Base-by-base conservation (phyloP, 2,329 filamentous ascomycete genomes). In the Aspergillus caelatus region DNA sequence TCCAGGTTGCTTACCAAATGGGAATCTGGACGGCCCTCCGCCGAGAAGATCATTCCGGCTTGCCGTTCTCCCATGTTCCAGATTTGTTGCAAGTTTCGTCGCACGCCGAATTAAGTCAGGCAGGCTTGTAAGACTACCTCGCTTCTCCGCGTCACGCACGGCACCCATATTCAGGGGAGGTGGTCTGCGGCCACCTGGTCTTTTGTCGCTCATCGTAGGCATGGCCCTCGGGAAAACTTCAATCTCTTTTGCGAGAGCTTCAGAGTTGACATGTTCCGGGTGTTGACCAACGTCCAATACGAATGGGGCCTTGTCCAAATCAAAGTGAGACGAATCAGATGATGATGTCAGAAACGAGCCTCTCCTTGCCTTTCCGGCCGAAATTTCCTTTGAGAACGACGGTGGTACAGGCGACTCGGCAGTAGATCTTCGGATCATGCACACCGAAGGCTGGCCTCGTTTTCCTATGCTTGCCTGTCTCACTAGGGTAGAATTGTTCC, bases 31-130 rank as follows among this genome's bases (percentile, higher is more conserved):
- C 59, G 77, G 74, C 48, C 68, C 66, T 58, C 68, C 66, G 58
- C 71, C 75, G n/a, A 79, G 68, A 65, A 81, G 73, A 78, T 85
- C 79, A 78, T 85, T 70, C 62, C 85, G 81, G 72, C 87, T 89
- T 14, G 87, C 87, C 23, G 88, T 89, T 68, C 80, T 89, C 14
- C 94, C 94, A 68, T 89, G 89, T 71, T 98, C 94, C 63, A 99
- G 89, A 78, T 96, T 93, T 0, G 92, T 88, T 19, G 94, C 94
- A 43, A 98, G 82, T 68, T 88, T 88, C 0, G 94, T 98, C 12
- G 95, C 95, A 70, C 95, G 88, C 72, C 88, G 86, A 69, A 99
- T 98, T 64, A 99, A 81, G 75, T 98, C 95, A 0, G 94, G 91
- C 63, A 99, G 81, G 78, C 94, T 97, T 1, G 95, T 98, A 67